Evolutionary conservation across 805 yeast genomes (phyloP).

Genomic region (Kodamaea laetipori): DNA sequence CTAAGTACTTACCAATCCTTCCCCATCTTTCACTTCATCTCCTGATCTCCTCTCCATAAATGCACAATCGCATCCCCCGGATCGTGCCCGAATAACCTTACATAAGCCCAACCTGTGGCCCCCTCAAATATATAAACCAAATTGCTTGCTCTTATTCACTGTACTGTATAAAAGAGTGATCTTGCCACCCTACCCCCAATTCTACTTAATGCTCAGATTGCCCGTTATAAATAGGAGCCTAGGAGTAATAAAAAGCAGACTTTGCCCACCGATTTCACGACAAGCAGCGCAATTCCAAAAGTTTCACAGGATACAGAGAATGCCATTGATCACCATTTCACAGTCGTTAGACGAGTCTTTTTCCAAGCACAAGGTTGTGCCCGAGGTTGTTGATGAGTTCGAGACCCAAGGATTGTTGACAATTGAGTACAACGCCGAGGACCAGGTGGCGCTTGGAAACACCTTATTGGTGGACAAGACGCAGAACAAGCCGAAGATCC

Average conservation of each 20-base stretch:
- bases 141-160: neutral
- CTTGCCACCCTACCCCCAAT: constrained; percentile 2
- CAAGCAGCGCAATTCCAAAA: neutral
- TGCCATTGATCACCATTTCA: constrained; percentile 54
- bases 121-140: neutral
- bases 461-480: constrained; percentile 64
- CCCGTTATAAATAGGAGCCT: neutral
- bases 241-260: constrained; percentile 3
- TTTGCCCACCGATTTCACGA: neutral
- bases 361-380: constrained; percentile 50
- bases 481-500: constrained; percentile 65
- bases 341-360: constrained; percentile 56
- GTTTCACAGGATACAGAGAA: constrained; percentile 20
- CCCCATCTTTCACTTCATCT: neutral
- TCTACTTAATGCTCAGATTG: constrained; percentile 1
- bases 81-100: too few species aligned
- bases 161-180: constrained; percentile 5
- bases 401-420: constrained; percentile 59
- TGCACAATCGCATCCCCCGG: too few species aligned
- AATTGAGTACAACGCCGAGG: constrained; percentile 56
- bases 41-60: neutral
- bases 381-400: constrained; percentile 54
- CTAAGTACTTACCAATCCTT: too few species aligned
- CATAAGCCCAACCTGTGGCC: neutral
- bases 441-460: constrained; percentile 80